phyloP scores from a whole-genome alignment of 257 asterid species.

The Nicotiana tomentosiformis region DNA sequence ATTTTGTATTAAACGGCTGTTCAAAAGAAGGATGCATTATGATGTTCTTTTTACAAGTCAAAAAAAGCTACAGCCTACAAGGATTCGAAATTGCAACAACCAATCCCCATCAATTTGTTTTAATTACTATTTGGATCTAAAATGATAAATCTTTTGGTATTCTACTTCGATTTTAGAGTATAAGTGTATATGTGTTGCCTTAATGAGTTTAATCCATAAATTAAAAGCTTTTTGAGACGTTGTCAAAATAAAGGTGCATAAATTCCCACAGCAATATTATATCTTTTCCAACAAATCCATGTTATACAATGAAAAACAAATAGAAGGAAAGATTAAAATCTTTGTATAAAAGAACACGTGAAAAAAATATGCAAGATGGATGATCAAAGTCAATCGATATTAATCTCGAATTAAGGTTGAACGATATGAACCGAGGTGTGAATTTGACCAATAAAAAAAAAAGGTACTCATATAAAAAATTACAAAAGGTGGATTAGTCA shows the following conservation, averaged over 20 bases:
- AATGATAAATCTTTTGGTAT: background rate
- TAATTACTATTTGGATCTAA: background rate
- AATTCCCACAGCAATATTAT: background rate
- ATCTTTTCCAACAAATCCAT: background rate
- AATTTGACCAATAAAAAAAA: background rate
- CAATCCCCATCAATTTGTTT: background rate
- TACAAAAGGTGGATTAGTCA: background rate
- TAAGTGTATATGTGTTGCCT: background rate
- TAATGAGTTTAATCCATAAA: background rate
- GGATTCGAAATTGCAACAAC: background rate
- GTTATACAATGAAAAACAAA: background rate
- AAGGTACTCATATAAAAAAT: background rate
- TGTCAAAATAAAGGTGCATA: background rate
- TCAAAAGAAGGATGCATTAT: constrained; percentile 1
- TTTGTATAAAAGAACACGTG: background rate
- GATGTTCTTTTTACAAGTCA: background rate
- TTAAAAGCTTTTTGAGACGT: background rate
- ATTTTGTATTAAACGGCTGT: background rate
- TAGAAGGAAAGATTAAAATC: background rate
- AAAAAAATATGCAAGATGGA: background rate
- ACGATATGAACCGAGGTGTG: background rate
- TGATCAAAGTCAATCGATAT: background rate
- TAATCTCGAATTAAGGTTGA: background rate
- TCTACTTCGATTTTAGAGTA: background rate
- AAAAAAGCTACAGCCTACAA: background rate